A percentile compares a stretch with the other conserved stretches of the same genome.
These are phyloP conservation scores for Triticum monococcum DNA, from an alignment of 176 grass and related monocot species.

Conservation along the genomic window DNA sequence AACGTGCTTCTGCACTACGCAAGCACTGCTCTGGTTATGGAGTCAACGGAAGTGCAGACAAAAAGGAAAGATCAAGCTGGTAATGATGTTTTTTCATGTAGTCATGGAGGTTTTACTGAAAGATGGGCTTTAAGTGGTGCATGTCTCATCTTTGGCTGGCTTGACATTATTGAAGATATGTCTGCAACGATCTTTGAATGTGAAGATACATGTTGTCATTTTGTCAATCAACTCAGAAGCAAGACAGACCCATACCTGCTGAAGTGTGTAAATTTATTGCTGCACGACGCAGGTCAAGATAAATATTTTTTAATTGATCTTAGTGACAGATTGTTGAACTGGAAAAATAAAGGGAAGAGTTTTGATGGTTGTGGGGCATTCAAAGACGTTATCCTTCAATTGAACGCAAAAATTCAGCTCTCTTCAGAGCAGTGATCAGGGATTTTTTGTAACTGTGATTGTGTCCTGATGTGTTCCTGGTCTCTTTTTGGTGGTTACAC, in stretches of 20 bases:
- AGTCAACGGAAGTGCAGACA: slow-evolving; percentile 30
- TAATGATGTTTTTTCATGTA: slow-evolving; percentile 19
- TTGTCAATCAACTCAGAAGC: slow-evolving; percentile 58
- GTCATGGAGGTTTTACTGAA: slow-evolving; percentile 21
- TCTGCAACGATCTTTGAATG: slow-evolving; percentile 60
- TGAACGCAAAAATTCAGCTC: slow-evolving; percentile 26
- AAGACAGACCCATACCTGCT: slow-evolving; percentile 57
- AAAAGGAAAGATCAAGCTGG: slow-evolving; percentile 17
- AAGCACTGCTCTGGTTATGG: slow-evolving; percentile 46
- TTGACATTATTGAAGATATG: slow-evolving; percentile 62
- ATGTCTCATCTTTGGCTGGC: slow-evolving; percentile 55
- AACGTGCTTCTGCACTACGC: slow-evolving; percentile 60
- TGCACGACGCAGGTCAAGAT: slow-evolving; percentile 28
- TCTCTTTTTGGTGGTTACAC: not conserved
- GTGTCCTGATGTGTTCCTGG: not conserved
- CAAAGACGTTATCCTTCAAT: slow-evolving; percentile 45
- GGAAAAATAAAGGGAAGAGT: slow-evolving; percentile 42
- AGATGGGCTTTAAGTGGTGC: slow-evolving; percentile 56
- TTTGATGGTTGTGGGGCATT: slow-evolving; percentile 54
- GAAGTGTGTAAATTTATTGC: slow-evolving; percentile 50
- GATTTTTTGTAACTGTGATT: slow-evolving; percentile 5
- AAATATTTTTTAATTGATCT: slow-evolving; percentile 50
- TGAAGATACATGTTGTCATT: slow-evolving; percentile 42
- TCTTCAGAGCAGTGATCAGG: not conserved
- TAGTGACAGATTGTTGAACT: slow-evolving; percentile 57